Evolutionary conservation across 352 stramenopile genomes (phyloP), one percentile per base, ranked within the genome.

Genomic region (Phytophthora hibernalis): DNA sequence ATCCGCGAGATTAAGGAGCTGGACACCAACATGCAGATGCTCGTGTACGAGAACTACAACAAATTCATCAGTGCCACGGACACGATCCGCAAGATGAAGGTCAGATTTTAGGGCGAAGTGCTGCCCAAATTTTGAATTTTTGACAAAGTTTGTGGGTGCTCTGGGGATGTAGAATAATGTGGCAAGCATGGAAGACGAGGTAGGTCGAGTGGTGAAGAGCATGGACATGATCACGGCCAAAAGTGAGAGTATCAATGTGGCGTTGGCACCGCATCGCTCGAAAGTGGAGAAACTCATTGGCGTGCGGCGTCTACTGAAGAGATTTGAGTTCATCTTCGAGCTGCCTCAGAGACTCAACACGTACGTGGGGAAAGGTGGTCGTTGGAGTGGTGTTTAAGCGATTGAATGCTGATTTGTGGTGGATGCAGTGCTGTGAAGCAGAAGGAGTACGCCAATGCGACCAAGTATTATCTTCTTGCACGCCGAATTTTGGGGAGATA

Each of bases 41-140:
- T 99, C 42, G 98, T 99, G 20, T 99, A 99, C 74, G 98, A 99
- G 68, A 99, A 99, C 79, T 99, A 99, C 87, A 99, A 97, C 80
- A 99, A 99, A 76, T 99, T 99, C 72, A 99, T 99, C 69, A 97
- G 93, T 69, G 98, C 98, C 31, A 99, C 98, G 1, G 98, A 99
- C 79, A 99, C 98, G 52, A 99, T 99, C 76, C 91, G 96, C 49
- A 97, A 97, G 68, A 98, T 98, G 91, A 96, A 96, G 70, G 83
- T 91, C 12, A 21, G 30, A 20, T 45, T 38, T 43, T 37, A 44
- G 30, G 28, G 15, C 16, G 52, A n/a, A 51, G 3, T 60, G 54
- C 37, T 65, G 40, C 28, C 42, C 30, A 28, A 51, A 44, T 24
- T 5, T 30, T 3, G 1, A 15, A 12, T 26, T 67, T 62, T 53